Evolutionary conservation across 2,329 filamentous ascomycete species (phyloP), one percentile per base, ranked within the genome.

Genomic region (Pseudogymnoascus sp.): DNA sequence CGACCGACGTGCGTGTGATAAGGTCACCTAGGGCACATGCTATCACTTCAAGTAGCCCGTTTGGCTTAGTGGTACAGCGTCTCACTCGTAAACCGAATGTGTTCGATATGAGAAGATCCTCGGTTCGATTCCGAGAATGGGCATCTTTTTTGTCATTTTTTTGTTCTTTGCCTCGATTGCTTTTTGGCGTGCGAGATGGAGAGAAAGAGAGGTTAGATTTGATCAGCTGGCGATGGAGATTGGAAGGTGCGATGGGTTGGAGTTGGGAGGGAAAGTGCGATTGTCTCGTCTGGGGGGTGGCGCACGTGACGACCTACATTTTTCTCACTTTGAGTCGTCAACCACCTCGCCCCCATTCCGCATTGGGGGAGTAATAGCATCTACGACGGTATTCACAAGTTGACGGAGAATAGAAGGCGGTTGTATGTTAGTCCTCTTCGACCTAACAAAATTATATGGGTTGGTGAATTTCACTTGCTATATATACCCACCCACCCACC

Each of bases 61-160:
- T 61, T 65, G 63, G 64, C 64, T 62, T 56, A 65, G 64, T 64
- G 63, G 64, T 65, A 66, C 33, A 61, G 65, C 63, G 63, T 63
- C 63, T 61, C 63, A 65, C 63, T 66, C 61, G 62, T 65, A 66
- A 56, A 56, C 50, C 25, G 44, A 50, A 31, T 35, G 12, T 37
- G 16, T 8, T 8, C n/a, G 63, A 56, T 28, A 65, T 65, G 63
- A 61, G 61, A 68, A 68, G 66, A 67, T 68, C 66, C 64, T 60
- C 64, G 65, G 66, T 67, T 67, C 66, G 64, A 67, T 67, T 67
- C 66, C 64, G 64, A 62, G 64, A 63, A 59, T 63, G 65, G 66
- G 65, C 66, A 67, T 31, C 53, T 53, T 28, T 56, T 56, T 56
- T 56, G n/a, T 56, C 1, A 4, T 56, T 33, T 14, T 56, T 56